Evolutionary conservation across 75 land plant species (phyloP).

Genomic region (Cryptomeria japonica): DNA sequence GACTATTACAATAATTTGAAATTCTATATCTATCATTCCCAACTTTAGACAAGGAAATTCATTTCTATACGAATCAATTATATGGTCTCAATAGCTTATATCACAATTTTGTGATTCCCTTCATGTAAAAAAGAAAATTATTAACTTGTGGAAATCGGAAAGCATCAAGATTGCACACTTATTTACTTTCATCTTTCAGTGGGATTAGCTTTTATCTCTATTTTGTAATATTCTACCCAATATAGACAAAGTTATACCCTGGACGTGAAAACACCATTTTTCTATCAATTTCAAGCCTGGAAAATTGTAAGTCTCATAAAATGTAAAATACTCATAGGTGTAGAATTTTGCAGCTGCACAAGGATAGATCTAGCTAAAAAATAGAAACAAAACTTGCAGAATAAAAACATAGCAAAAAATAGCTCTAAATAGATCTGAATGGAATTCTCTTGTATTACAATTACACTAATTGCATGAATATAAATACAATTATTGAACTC

Average conservation of each 20-base stretch:
- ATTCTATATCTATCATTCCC: neutral
- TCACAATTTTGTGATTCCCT: neutral
- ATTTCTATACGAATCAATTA: neutral
- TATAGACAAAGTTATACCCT: neutral
- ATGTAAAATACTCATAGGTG: neutral
- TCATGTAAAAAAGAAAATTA: neutral
- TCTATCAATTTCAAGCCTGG: neutral
- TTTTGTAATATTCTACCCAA: neutral
- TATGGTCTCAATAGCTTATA: neutral
- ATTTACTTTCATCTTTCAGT: neutral
- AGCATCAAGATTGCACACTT: neutral
- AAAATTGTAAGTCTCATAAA: neutral
- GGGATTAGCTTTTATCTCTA: neutral
- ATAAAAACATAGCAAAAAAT: too few species aligned
- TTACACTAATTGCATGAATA: too few species aligned
- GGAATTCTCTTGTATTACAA: too few species aligned
- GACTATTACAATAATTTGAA: neutral
- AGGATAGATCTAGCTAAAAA: too few species aligned
- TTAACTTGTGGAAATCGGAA: neutral
- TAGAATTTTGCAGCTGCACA: too few species aligned
- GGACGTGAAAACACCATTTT: neutral
- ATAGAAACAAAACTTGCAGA: too few species aligned
- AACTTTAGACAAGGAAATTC: neutral
- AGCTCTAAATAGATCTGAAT: too few species aligned
- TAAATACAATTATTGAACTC: too few species aligned